phyloP scores from a whole-genome alignment of 2,329 filamentous ascomycete species.

The Ascochyta fabae region DNA sequence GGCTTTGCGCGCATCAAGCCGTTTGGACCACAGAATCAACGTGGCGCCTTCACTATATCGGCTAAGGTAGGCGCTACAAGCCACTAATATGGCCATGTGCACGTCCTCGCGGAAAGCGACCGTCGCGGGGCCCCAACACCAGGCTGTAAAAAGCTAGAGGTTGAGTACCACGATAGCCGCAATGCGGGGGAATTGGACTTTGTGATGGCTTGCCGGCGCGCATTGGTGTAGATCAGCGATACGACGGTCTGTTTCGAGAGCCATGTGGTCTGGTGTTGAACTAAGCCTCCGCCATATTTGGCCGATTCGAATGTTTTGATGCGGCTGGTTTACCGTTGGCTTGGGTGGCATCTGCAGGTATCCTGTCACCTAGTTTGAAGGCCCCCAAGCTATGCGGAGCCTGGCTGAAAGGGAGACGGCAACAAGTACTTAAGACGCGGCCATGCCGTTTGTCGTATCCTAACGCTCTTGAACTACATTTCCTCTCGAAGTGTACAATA shows the following conservation, averaged over 20 bases:
- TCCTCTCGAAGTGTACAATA: background rate
- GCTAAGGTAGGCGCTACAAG: slow-evolving; percentile 5
- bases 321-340: slow-evolving; percentile 5
- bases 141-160: slow-evolving; percentile 9
- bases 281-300: slow-evolving; percentile 4
- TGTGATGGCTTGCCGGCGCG: background rate
- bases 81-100: slow-evolving; percentile 11
- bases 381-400: slow-evolving; percentile 14
- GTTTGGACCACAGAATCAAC: background rate
- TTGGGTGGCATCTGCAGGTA: slow-evolving; percentile 11
- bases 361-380: slow-evolving; percentile 13
- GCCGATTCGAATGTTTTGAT: slow-evolving; percentile 3
- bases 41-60: background rate
- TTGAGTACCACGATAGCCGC: slow-evolving; percentile 10
- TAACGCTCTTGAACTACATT: background rate
- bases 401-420: background rate
- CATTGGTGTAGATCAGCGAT: background rate
- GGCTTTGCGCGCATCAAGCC: no score
- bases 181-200: slow-evolving; percentile 9
- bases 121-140: slow-evolving; percentile 15
- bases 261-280: background rate
- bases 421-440: slow-evolving; percentile 8
- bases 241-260: background rate
- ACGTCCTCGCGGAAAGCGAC: slow-evolving; percentile 13
- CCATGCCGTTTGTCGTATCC: background rate